Evolutionary conservation across 2,329 filamentous ascomycete genomes (phyloP).

Genomic region (Trichoderma sp.): DNA sequence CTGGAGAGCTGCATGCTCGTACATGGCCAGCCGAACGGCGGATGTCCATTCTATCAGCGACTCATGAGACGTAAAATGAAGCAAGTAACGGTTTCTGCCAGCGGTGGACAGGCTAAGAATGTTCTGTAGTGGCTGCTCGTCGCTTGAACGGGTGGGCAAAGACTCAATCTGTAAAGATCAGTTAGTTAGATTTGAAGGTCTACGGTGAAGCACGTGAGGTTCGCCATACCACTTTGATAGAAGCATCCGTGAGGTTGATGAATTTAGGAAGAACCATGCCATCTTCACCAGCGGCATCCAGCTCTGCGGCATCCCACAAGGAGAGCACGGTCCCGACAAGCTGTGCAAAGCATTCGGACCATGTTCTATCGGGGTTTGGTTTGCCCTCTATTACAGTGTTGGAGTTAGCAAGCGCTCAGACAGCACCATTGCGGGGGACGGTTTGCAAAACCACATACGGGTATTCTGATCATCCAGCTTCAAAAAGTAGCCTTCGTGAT

Average conservation of each 20-base stretch:
- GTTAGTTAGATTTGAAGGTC: neutral
- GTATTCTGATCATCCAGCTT: slow-evolving; percentile 94
- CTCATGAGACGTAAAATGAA: slow-evolving; percentile 94
- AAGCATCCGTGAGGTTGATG: slow-evolving; percentile 95
- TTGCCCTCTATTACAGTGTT: slow-evolving; percentile 65
- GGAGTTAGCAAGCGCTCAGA: neutral
- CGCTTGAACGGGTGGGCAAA: slow-evolving; percentile 74
- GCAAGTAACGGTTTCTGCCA: slow-evolving; percentile 88
- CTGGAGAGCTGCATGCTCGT: slow-evolving; percentile 86
- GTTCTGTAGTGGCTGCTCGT: slow-evolving; percentile 83
- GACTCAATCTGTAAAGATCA: slow-evolving; percentile 68
- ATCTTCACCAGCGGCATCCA: slow-evolving; percentile 82
- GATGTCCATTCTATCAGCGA: slow-evolving; percentile 95
- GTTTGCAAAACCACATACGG: slow-evolving; percentile 54
- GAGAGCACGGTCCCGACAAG: slow-evolving; percentile 93
- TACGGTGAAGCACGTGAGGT: neutral
- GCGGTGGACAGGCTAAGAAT: slow-evolving; percentile 95
- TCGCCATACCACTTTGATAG: slow-evolving; percentile 84
- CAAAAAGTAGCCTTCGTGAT: slow-evolving; percentile 96
- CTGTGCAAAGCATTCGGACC: slow-evolving; percentile 97
- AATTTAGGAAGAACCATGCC: slow-evolving; percentile 87
- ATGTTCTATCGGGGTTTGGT: slow-evolving; percentile 80
- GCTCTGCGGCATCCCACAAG: slow-evolving; percentile 88
- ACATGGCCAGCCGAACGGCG: slow-evolving; percentile 89
- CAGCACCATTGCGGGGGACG: neutral